Evolutionary conservation across 139 green algal genomes (phyloP).

Genomic region (Marvania coccoides): DNA sequence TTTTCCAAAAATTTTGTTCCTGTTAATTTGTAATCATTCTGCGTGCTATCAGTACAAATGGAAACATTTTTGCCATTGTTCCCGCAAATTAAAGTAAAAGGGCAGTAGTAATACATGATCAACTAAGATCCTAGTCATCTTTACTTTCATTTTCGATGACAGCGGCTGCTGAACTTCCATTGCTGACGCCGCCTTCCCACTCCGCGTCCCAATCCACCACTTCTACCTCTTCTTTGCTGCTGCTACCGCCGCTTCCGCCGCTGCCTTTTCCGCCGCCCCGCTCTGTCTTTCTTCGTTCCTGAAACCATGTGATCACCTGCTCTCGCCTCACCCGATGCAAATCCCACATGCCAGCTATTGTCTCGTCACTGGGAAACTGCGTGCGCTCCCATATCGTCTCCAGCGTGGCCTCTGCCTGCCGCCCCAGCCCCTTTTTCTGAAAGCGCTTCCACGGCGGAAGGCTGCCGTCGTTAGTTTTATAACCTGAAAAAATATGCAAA

Average conservation of each 20-base stretch:
- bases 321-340: background rate
- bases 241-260: background rate
- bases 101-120: too few relatives aligned
- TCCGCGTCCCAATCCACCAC: background rate
- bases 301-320: constrained; percentile 10
- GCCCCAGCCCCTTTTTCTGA: constrained; percentile 3
- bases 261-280: background rate
- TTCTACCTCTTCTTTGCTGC: background rate
- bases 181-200: background rate
- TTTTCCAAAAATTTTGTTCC: too few relatives aligned
- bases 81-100: too few relatives aligned
- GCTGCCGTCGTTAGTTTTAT: too few relatives aligned
- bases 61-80: too few relatives aligned
- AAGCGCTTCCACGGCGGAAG: constrained; percentile 6
- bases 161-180: background rate
- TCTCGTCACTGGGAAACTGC: background rate
- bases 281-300: background rate
- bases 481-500: too few relatives aligned
- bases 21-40: too few relatives aligned
- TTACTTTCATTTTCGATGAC: background rate
- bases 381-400: constrained; percentile 2
- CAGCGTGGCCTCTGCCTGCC: constrained; percentile 13
- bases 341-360: constrained; percentile 6
- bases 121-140: too few relatives aligned
- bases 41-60: too few relatives aligned